A percentile compares a stretch with the other conserved stretches of the same genome.
Conservation (phyloP, 192 early-diverging fungal genomes). For the Backusella australiensis region DNA sequence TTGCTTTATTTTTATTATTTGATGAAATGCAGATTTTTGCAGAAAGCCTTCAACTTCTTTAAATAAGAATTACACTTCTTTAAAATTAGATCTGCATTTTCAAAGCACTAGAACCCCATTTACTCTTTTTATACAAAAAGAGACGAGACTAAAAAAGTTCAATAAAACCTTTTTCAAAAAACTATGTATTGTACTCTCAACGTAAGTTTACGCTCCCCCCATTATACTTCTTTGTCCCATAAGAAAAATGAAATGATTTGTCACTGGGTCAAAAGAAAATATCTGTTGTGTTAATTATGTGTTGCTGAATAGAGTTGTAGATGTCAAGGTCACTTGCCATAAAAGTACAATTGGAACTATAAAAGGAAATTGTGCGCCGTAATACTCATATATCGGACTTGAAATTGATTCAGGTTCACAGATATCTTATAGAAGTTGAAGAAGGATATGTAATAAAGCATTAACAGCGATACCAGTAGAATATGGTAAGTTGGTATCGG, state of each 20-base stretch:
- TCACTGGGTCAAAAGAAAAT: slow-evolving; percentile 12
- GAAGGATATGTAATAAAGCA: neutral
- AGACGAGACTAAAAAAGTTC: neutral
- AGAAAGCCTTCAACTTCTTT: neutral
- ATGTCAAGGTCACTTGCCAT: slow-evolving; percentile 2
- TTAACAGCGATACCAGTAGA: neutral
- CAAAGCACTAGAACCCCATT: neutral
- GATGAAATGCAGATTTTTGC: neutral
- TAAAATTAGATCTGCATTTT: neutral
- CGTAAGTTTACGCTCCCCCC: neutral
- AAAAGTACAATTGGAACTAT: neutral
- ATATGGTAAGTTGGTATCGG: neutral
- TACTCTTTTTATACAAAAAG: slow-evolving; percentile 3
- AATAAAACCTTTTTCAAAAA: slow-evolving; percentile 2
- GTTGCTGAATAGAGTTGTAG: neutral
- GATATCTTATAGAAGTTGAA: neutral
- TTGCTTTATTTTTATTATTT: neutral
- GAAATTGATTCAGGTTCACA: neutral
- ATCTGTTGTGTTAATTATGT: slow-evolving; percentile 10
- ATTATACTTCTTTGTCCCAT: slow-evolving; percentile 3
- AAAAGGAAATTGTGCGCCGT: neutral
- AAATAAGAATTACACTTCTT: neutral
- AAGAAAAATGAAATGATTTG: neutral
- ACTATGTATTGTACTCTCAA: neutral
- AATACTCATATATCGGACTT: neutral